phyloP scores from a whole-genome alignment of 2,329 filamentous ascomycete species.

The Polychaeton citri region DNA sequence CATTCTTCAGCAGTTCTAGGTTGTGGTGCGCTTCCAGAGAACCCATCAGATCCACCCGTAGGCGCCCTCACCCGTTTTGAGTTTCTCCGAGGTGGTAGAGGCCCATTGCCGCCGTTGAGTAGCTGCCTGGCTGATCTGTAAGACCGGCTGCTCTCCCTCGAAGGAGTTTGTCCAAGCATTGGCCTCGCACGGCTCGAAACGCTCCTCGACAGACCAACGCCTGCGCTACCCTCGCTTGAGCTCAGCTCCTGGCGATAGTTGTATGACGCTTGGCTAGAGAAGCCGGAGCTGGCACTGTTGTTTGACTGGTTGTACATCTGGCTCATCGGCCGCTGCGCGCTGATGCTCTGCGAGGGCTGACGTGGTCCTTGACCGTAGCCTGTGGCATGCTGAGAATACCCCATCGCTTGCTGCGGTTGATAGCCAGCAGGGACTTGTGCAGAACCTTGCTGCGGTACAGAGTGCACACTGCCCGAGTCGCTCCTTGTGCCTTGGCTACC shows the following conservation, averaged over 20 bases:
- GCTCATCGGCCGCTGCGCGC: slow-evolving; percentile 25
- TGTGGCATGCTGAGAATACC: slow-evolving; percentile 10
- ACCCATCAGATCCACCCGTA: slow-evolving; percentile 9
- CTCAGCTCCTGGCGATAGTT: slow-evolving; percentile 33
- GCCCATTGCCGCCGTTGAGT: slow-evolving; percentile 43
- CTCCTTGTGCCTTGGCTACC: background rate
- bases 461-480: background rate
- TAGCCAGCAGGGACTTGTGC: slow-evolving; percentile 11
- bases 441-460: background rate
- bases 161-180: slow-evolving; percentile 46
- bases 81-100: slow-evolving; percentile 60
- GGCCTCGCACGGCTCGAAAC: slow-evolving; percentile 49
- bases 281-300: slow-evolving; percentile 30
- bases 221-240: slow-evolving; percentile 22
- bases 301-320: slow-evolving; percentile 37
- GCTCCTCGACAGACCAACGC: slow-evolving; percentile 40
- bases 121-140: slow-evolving; percentile 48
- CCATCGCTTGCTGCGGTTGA: slow-evolving; percentile 25
- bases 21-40: slow-evolving; percentile 34
- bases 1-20: slow-evolving; percentile 70
- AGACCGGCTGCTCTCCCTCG: slow-evolving; percentile 56
- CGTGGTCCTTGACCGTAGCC: slow-evolving; percentile 10
- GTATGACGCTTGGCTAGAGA: slow-evolving; percentile 29
- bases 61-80: slow-evolving; percentile 46
- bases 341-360: slow-evolving; percentile 11